These are phyloP conservation scores for Spinellus fusiger DNA, from an alignment of 192 early-diverging fungal genomes.

Conservation along the genomic window DNA sequence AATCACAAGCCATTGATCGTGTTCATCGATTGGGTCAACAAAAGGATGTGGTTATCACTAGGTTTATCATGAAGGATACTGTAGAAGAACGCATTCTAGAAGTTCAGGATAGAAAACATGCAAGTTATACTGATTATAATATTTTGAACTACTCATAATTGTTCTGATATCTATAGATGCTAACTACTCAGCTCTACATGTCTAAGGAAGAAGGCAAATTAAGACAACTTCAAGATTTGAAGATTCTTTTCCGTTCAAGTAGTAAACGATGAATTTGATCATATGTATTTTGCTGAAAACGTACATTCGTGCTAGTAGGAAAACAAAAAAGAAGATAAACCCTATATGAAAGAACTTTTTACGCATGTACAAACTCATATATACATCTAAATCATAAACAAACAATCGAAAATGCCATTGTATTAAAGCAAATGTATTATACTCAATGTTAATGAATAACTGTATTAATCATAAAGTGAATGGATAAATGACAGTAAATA, in stretches of 20 bases:
- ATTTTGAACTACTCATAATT: background rate
- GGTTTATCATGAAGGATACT: slow-evolving; percentile 32
- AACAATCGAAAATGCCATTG: too few species aligned
- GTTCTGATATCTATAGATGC: slow-evolving; percentile 20
- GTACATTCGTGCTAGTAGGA: too few species aligned
- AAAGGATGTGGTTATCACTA: slow-evolving; percentile 33
- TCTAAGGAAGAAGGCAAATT: slow-evolving; percentile 37
- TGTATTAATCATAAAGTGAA: too few species aligned
- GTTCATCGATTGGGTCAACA: slow-evolving; percentile 78
- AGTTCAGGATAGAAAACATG: slow-evolving; percentile 44
- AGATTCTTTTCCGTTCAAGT: slow-evolving; percentile 36
- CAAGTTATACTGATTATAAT: slow-evolving; percentile 1
- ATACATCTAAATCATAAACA: too few species aligned
- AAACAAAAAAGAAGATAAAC: too few species aligned
- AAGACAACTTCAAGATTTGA: slow-evolving; percentile 40
- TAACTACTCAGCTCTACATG: slow-evolving; percentile 45
- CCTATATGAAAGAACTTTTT: too few species aligned
- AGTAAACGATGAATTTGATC: too few species aligned
- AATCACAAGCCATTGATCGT: slow-evolving; percentile 79
- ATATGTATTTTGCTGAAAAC: too few species aligned
- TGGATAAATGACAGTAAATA: too few species aligned
- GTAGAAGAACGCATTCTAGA: slow-evolving; percentile 53
- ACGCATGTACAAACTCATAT: too few species aligned
- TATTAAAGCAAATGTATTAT: too few species aligned
- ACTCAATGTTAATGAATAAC: too few species aligned